Evolutionary conservation across 371 early-diverging fungal species (phyloP), one percentile per base, ranked within the genome.

Genomic region (Parasitella parasitica): DNA sequence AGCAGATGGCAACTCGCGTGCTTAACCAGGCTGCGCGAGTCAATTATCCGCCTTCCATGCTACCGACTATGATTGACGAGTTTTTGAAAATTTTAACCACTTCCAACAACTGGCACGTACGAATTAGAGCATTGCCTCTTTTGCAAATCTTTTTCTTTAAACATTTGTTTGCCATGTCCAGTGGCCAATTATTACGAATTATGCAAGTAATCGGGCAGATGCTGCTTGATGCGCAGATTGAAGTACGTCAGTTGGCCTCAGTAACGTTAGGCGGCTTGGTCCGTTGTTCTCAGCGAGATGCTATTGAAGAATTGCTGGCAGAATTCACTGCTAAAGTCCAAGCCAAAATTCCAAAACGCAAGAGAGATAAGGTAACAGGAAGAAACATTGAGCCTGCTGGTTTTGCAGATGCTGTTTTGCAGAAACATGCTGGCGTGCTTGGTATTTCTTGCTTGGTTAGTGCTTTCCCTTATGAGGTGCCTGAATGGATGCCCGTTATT

Each of bases 391-490:
- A 76, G 48, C 76, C 82, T 6, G 82, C 65, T 54, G 85, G 80
- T 0, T 87, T 81, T 68, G 69, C 75, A 2, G 84, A 82, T 12
- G 87, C 87, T 0, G 65, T 94, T 2, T 76, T 90, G 37, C 84
- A 83, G 34, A 87, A 95, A 13, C 97, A 96, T 74, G 90, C 93
- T 0, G 94, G 91, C 26, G 94, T 91, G 11, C 80, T 96, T 53
- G 97, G 96, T 0, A 71, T 97, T n/a, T 85, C 92, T 13, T 86
- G 91, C 5, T 72, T 97, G 18, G 79, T 96, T 4, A 83, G 86
- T 57, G 94, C 96, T 1, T 95, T 93, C 67, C 97, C 97, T 6
- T 95, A 97, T 61, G 92, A 92, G 16, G 88, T 96, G 2, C 96
- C 96, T 4, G 79, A 84, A 43, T 96, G 95, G 94, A 87, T 95